Evolutionary conservation across 2,329 filamentous ascomycete species (phyloP).

Genomic region (Fusarium austroafricanum): DNA sequence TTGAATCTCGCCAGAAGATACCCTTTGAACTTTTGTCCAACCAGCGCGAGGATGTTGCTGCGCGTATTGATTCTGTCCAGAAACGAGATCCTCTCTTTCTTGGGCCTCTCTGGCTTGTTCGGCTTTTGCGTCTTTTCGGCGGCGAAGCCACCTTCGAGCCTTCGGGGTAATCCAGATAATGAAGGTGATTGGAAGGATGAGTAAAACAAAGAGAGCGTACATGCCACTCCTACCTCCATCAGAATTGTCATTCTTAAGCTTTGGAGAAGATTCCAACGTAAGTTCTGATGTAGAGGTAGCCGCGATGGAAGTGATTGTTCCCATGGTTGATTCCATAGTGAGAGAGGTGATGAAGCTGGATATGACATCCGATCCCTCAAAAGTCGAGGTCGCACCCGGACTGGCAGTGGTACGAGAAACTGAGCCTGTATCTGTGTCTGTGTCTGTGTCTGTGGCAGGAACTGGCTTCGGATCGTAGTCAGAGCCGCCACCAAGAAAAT

Average conservation of each 20-base stretch:
- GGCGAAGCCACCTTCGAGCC: too few relatives aligned
- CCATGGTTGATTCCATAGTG: not conserved
- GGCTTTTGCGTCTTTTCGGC: too few relatives aligned
- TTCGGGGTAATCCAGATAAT: not conserved
- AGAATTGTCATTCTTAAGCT: not conserved
- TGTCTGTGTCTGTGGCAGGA: not conserved
- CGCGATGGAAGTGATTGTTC: not conserved
- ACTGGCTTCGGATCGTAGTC: not conserved
- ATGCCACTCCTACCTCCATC: too few relatives aligned
- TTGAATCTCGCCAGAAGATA: too few relatives aligned
- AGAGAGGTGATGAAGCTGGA: not conserved
- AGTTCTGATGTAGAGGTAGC: not conserved
- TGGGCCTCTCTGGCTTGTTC: too few relatives aligned
- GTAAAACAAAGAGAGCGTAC: too few relatives aligned
- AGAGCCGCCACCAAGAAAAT: not conserved
- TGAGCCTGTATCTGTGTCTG: rapidly evolving
- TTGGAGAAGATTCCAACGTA: not conserved
- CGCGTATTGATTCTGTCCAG: too few relatives aligned
- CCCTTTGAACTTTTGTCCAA: too few relatives aligned
- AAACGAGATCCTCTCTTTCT: too few relatives aligned
- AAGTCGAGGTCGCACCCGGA: not conserved
- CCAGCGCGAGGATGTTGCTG: too few relatives aligned
- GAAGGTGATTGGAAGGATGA: not conserved
- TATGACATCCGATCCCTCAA: rapidly evolving
- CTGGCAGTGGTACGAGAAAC: not conserved